Percentiles rank a stretch among this genome's conserved stretches.
phyloP scores from a whole-genome alignment of 2,329 filamentous ascomycete genomes.

The Hypoxylon sp. region DNA sequence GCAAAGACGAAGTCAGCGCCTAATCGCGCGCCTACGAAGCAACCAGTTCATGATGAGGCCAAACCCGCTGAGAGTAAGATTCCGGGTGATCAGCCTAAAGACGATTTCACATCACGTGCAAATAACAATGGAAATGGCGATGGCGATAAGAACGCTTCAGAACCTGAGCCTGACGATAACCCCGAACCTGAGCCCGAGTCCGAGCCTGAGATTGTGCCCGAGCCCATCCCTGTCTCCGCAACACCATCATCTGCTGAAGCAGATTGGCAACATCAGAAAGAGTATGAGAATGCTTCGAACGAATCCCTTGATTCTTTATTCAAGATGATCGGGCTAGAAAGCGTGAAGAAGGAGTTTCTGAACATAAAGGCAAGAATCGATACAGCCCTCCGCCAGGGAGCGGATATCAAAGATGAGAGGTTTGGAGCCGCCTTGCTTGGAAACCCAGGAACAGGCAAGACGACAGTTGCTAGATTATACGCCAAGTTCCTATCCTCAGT shows the following conservation, averaged over 20 bases:
- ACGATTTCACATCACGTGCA: not conserved
- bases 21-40: not conserved
- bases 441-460: conserved; percentile 77
- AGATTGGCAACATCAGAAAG: conserved; percentile 68
- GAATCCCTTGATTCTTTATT: conserved; percentile 66
- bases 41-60: not conserved
- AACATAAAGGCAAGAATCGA: conserved; percentile 68
- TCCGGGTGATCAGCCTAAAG: not conserved
- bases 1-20: not conserved
- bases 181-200: not conserved
- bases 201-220: not conserved
- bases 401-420: conserved; percentile 63
- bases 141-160: conserved; percentile 6
- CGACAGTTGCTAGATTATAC: conserved; percentile 79
- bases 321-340: conserved; percentile 69
- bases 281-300: conserved; percentile 60
- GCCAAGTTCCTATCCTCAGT: conserved; percentile 72
- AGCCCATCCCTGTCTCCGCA: not conserved
- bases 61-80: conserved; percentile 4
- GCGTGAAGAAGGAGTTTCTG: conserved; percentile 68
- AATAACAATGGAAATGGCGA: not conserved
- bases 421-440: conserved; percentile 67
- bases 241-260: conserved; percentile 38
- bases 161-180: conserved; percentile 9
- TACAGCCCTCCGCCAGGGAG: conserved; percentile 60